Evolutionary conservation across 2,329 filamentous ascomycete species (phyloP), one percentile per base, ranked within the genome.

Genomic region (Ilyonectria destructans): DNA sequence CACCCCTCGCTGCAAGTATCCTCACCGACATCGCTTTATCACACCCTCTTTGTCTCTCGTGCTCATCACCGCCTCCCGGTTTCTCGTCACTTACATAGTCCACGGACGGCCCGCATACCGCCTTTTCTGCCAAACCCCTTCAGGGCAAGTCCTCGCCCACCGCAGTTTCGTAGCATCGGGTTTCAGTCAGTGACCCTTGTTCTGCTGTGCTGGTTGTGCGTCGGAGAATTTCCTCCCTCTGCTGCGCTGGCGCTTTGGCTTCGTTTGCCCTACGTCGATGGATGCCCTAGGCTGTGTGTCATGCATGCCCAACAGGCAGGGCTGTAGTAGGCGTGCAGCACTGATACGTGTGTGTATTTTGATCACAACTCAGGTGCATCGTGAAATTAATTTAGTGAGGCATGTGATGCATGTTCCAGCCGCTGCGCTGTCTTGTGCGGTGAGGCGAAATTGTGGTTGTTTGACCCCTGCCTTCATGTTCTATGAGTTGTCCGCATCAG

Each of bases 181-280:
- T 67, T 63, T 35, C 52, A 35, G 65, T 26, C 59, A 59, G 35
- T 49, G 54, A 56, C 57, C 62, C 56, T 63, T 51, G 58, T 46
- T 51, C 46, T 51, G 62, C 66, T 69, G 52, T 12, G 69, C 52
- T 70, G 69, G 55, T 67, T 67, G 51, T 70, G 69, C 68, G 54
- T 64, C 62, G 58, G 65, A 31, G 45, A 56, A 51, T 68, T 60
- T 52, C 35, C 26, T 29, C 37, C 26, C 49, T 48, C 46, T 65
- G 62, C 57, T 65, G 62, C 57, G 62, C 29, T 65, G 62, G 62
- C 62, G 40, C 49, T 62, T 37, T 54, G 43, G 46, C 57, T 57
- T 43, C 57, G 8, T 6, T 54, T 29, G 55, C 37, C 48, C 61
- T 58, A 33, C 51, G 6, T 54, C 45, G 40, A 17, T 43, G 7